These are phyloP conservation scores for Diaporthe longicolla DNA, from an alignment of 2,329 filamentous ascomycete species.

Conservation along the genomic window DNA sequence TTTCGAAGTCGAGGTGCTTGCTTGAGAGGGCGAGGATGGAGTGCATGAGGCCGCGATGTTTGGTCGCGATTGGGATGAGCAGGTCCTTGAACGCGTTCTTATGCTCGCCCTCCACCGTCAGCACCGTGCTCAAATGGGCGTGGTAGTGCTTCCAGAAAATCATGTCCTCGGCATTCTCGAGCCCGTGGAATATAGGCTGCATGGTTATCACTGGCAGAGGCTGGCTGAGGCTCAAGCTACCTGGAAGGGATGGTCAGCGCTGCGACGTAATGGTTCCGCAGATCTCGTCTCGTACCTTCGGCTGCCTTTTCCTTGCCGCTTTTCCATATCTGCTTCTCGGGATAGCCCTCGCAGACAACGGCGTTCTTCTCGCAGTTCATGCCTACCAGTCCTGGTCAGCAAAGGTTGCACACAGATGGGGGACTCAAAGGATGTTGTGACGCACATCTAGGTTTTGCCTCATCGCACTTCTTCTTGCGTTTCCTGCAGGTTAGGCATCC, in stretches of 20 bases:
- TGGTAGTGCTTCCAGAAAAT: constrained; percentile 89
- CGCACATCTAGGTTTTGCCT: constrained; percentile 77
- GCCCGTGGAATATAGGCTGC: constrained; percentile 80
- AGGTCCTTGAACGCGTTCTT: constrained; percentile 90
- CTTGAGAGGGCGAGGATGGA: constrained; percentile 88
- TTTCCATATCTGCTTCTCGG: constrained; percentile 88
- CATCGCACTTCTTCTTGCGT: constrained; percentile 81
- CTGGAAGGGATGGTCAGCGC: constrained; percentile 22
- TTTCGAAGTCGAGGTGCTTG: constrained; percentile 77
- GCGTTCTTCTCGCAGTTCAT: constrained; percentile 95
- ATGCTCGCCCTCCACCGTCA: constrained; percentile 85
- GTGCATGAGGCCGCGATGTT: constrained; percentile 89
- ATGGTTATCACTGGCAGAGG: constrained; percentile 68
- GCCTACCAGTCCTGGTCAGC: constrained; percentile 60
- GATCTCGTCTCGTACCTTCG: constrained; percentile 66
- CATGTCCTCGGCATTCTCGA: constrained; percentile 84
- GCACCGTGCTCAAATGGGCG: constrained; percentile 81
- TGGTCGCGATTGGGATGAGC: constrained; percentile 83
- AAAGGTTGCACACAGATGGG: constrained; percentile 1
- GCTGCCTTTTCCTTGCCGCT: constrained; percentile 84
- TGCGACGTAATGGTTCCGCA: neutral
- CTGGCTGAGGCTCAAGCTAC: constrained; percentile 55
- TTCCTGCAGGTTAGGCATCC: constrained; percentile 78
- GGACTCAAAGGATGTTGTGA: constrained; percentile 37
- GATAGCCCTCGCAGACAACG: constrained; percentile 91